These are phyloP conservation scores for Scorias spongiosa DNA, from an alignment of 2,329 filamentous ascomycete genomes.

Conservation along the genomic window DNA sequence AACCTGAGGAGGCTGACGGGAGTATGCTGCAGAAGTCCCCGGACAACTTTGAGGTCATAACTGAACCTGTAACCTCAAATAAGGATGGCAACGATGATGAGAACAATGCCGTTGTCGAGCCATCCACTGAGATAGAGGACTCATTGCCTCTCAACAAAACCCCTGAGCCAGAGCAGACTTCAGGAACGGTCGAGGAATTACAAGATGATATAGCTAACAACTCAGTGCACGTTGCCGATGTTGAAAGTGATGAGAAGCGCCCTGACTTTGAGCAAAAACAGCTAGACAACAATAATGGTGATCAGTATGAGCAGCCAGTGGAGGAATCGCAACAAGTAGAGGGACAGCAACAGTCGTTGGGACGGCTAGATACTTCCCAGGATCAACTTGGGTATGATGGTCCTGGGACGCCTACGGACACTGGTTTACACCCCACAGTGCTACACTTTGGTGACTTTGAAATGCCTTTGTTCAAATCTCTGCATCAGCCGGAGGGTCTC, in stretches of 20 bases:
- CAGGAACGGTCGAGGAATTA: conserved; percentile 12
- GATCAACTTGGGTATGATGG: conserved; percentile 8
- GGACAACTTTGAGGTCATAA: too few species aligned
- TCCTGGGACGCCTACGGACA: conserved; percentile 20
- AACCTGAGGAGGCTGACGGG: too few species aligned
- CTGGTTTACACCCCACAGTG: conserved; percentile 31
- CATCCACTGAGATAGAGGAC: too few species aligned
- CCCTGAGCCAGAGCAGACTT: neutral
- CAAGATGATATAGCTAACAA: conserved; percentile 18
- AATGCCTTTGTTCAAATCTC: conserved; percentile 44
- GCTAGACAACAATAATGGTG: neutral
- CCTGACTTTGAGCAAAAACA: conserved; percentile 13
- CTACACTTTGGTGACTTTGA: conserved; percentile 41
- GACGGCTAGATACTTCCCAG: conserved; percentile 2
- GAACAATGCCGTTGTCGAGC: too few species aligned
- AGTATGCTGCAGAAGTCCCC: too few species aligned
- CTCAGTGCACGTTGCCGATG: conserved; percentile 13
- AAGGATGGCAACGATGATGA: too few species aligned
- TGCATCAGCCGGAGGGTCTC: conserved; percentile 38
- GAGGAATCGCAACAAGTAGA: neutral
- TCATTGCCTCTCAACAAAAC: too few species aligned
- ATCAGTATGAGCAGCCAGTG: neutral
- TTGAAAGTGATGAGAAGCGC: conserved; percentile 22
- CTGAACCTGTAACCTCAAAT: too few species aligned
- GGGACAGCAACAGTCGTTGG: conserved; percentile 1